phyloP scores from a whole-genome alignment of 1,284 basidiomycete genomes.

The Cerrena zonata region DNA sequence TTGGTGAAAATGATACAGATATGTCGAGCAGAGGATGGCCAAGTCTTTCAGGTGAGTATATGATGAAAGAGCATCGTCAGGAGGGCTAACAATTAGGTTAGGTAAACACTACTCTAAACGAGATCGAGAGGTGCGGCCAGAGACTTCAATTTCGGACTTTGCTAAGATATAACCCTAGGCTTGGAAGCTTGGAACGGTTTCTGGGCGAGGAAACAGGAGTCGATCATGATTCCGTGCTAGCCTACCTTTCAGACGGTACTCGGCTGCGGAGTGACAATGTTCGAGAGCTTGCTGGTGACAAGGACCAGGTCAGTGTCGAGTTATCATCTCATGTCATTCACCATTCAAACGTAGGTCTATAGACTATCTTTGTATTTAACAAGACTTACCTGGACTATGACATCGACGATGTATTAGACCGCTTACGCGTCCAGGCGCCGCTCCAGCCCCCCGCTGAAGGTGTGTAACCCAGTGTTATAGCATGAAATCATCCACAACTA shows the following conservation, averaged over 20 bases:
- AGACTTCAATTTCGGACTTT: neutral
- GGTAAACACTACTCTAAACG: slow-evolving; percentile 62
- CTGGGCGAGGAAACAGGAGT: slow-evolving; percentile 63
- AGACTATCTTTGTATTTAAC: slow-evolving; percentile 77
- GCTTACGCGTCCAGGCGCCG: slow-evolving; percentile 52
- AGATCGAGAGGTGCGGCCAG: slow-evolving; percentile 60
- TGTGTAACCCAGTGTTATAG: slow-evolving; percentile 29
- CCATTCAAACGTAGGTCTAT: neutral
- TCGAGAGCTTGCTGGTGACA: slow-evolving; percentile 63
- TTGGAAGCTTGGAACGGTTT: slow-evolving; percentile 58
- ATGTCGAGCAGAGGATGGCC: slow-evolving; percentile 71
- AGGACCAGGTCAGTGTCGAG: slow-evolving; percentile 54
- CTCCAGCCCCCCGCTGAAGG: slow-evolving; percentile 66
- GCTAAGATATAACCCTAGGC: slow-evolving; percentile 31
- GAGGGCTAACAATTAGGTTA: slow-evolving; percentile 23
- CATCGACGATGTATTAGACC: slow-evolving; percentile 52
- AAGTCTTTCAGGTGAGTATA: slow-evolving; percentile 41
- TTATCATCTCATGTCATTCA: neutral
- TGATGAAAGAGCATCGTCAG: neutral
- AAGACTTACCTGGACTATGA: slow-evolving; percentile 68
- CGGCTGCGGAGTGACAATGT: slow-evolving; percentile 63
- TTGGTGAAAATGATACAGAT: slow-evolving; percentile 55
- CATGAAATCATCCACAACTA: slow-evolving; percentile 1
- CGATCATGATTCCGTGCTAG: slow-evolving; percentile 60
- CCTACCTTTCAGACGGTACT: slow-evolving; percentile 70